phyloP scores from a whole-genome alignment of 306 rosid species.

The Cucurbita maxima region DNA sequence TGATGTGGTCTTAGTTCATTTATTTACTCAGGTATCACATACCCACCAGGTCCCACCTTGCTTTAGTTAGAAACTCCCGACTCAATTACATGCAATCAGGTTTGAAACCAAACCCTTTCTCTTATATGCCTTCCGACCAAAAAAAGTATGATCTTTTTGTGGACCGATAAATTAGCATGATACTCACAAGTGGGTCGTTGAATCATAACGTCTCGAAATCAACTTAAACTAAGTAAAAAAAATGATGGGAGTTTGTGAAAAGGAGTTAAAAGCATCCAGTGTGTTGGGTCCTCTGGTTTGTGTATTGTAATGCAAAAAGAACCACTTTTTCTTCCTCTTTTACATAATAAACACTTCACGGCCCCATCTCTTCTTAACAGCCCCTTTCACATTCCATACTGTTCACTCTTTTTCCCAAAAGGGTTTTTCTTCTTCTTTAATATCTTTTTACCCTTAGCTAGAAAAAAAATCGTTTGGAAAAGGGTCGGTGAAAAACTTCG shows the following conservation, averaged over 20 bases:
- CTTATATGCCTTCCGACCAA: too few relatives aligned
- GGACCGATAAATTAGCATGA: too few relatives aligned
- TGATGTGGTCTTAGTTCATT: too few relatives aligned
- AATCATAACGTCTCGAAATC: too few relatives aligned
- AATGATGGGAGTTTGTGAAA: conserved; percentile 1
- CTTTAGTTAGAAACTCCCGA: too few relatives aligned
- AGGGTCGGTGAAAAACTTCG: not conserved
- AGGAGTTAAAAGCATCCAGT: conserved; percentile 5
- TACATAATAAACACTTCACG: not conserved
- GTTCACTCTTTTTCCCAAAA: not conserved
- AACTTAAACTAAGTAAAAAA: too few relatives aligned
- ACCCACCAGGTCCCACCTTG: too few relatives aligned
- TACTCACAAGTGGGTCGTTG: too few relatives aligned
- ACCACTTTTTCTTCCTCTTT: conserved; percentile 1
- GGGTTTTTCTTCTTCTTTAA: not conserved
- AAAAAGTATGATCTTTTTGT: too few relatives aligned
- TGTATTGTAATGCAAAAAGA: not conserved
- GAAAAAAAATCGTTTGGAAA: not conserved
- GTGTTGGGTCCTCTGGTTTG: not conserved
- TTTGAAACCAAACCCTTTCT: too few relatives aligned
- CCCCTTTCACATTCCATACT: not conserved
- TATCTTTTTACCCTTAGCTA: not conserved
- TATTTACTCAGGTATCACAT: too few relatives aligned
- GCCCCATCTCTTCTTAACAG: not conserved
- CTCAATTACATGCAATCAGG: too few relatives aligned